Evolutionary conservation across 2,329 filamentous ascomycete genomes (phyloP).

Genomic region (Alternaria postmessia): DNA sequence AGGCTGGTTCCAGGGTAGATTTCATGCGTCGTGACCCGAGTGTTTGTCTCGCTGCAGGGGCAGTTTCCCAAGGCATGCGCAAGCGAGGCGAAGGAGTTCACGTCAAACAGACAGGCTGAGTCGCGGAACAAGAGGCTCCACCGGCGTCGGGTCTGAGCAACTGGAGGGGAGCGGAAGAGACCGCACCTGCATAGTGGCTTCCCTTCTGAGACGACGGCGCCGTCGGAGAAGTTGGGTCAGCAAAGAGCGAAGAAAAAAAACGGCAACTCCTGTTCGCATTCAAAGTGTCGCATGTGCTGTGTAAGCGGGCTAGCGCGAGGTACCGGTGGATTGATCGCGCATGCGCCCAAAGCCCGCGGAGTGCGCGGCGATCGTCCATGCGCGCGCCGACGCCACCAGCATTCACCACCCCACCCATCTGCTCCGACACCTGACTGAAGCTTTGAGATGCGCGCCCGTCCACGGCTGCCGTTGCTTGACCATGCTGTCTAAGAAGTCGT

Average conservation of each 20-base stretch:
- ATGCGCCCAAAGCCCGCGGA: background rate
- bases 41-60: constrained; percentile 23
- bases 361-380: background rate
- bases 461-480: constrained; percentile 30
- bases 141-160: constrained; percentile 9
- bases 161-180: constrained; percentile 22
- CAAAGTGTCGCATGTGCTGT: background rate
- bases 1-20: constrained; percentile 25
- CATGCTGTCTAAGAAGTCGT: constrained; percentile 50
- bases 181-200: constrained; percentile 26
- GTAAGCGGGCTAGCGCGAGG: constrained; percentile 5
- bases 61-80: constrained; percentile 22
- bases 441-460: constrained; percentile 33
- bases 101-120: constrained; percentile 29
- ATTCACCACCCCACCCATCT: constrained; percentile 16
- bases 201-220: constrained; percentile 29
- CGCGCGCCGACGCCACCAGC: constrained; percentile 10
- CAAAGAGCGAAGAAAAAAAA: background rate
- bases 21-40: constrained; percentile 30
- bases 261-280: background rate
- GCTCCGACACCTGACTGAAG: constrained; percentile 9
- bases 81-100: constrained; percentile 29
- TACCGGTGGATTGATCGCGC: background rate
- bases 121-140: constrained; percentile 14
- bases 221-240: constrained; percentile 2